Evolutionary conservation across 202 grass and related monocot species (phyloP).

Genomic region (Sporobolus alterniflorus): DNA sequence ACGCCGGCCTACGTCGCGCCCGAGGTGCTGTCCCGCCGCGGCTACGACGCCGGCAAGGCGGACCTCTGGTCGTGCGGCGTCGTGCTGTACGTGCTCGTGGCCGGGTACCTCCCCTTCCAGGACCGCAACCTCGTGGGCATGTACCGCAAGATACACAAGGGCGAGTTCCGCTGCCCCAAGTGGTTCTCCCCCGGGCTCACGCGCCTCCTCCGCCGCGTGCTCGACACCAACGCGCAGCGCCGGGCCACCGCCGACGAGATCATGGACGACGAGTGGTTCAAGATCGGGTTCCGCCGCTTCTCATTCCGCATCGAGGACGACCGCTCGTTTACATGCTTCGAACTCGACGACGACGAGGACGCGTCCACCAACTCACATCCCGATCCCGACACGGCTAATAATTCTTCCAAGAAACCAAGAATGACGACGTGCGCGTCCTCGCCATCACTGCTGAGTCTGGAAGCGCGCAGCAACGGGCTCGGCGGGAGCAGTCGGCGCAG

Average conservation of each 20-base stretch:
- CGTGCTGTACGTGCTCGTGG: slow-evolving; percentile 80
- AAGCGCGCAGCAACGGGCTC: slow-evolving; percentile 12
- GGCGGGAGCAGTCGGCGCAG: slow-evolving; percentile 59
- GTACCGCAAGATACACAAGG: slow-evolving; percentile 78
- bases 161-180: slow-evolving; percentile 75
- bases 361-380: slow-evolving; percentile 19
- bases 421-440: slow-evolving; percentile 49
- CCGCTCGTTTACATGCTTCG: slow-evolving; percentile 62
- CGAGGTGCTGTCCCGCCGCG: slow-evolving; percentile 68
- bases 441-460: slow-evolving; percentile 57
- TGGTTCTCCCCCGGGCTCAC: slow-evolving; percentile 71
- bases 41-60: slow-evolving; percentile 70
- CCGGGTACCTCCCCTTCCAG: slow-evolving; percentile 88
- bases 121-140: slow-evolving; percentile 63
- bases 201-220: slow-evolving; percentile 58
- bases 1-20: slow-evolving; percentile 87
- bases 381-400: slow-evolving; percentile 39
- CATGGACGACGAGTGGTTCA: slow-evolving; percentile 77
- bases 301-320: slow-evolving; percentile 79
- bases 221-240: slow-evolving; percentile 56
- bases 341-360: slow-evolving; percentile 9
- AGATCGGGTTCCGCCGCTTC: slow-evolving; percentile 65
- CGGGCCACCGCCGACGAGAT: slow-evolving; percentile 57
- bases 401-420: neutral
- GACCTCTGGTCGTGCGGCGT: slow-evolving; percentile 92